These are phyloP conservation scores for Kitagawia praeruptora DNA, from an alignment of 129 eudicot species.

Conservation along the genomic window DNA sequence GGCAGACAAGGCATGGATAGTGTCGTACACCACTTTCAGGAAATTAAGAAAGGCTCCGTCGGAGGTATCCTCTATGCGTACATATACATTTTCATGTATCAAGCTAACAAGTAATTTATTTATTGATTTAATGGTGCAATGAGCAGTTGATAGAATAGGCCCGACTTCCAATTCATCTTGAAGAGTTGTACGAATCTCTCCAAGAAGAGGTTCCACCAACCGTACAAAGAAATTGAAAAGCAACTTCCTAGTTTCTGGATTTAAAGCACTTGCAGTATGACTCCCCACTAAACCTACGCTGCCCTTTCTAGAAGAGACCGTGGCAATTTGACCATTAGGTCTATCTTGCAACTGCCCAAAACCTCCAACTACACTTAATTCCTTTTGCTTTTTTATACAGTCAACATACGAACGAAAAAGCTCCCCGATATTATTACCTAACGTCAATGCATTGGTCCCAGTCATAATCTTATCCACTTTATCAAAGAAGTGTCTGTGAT, in stretches of 20 bases:
- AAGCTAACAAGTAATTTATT: constrained; percentile 43
- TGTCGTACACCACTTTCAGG: constrained; percentile 42
- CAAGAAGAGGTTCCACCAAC: constrained; percentile 55
- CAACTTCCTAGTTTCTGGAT: constrained; percentile 53
- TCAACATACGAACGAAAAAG: constrained; percentile 52
- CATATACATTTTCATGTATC: constrained; percentile 47
- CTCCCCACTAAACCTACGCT: constrained; percentile 9
- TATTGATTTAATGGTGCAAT: constrained; percentile 38
- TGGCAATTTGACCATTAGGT: constrained; percentile 9
- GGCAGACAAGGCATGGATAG: constrained; percentile 40
- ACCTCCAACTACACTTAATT: constrained; percentile 24
- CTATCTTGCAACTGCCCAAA: constrained; percentile 15
- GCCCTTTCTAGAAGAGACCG: constrained; percentile 12
- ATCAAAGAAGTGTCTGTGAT: constrained; percentile 72
- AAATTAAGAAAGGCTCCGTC: constrained; percentile 81
- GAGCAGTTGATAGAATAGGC: constrained; percentile 25
- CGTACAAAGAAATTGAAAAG: constrained; percentile 67
- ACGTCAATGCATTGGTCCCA: constrained; percentile 38
- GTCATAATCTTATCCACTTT: constrained; percentile 45
- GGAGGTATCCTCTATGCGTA: constrained; percentile 63
- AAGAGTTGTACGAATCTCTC: constrained; percentile 33
- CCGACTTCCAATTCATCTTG: constrained; percentile 28
- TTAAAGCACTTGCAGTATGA: constrained; percentile 16
- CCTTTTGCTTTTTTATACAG: constrained; percentile 49
- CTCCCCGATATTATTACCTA: constrained; percentile 52